Base-by-base conservation (phyloP, 495 filamentous ascomycete species). In the Penicillium ucsense region DNA sequence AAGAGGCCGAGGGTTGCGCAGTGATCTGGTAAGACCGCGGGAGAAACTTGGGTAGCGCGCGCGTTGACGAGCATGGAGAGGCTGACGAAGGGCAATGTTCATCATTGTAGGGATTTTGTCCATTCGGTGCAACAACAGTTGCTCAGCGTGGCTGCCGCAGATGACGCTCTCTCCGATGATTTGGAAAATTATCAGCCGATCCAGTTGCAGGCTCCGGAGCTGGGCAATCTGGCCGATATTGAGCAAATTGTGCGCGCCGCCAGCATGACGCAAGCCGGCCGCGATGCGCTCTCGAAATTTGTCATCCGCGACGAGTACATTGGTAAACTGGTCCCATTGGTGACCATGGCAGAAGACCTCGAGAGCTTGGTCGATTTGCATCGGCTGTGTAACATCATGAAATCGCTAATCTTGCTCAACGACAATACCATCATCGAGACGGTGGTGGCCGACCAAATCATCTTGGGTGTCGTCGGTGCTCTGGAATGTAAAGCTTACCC, bases 331-430 rank as follows among this genome's bases (percentile, higher is more conserved):
- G 82, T 92, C 43, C 89, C 88, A 1, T 56, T 96, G 38, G 86
- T 98, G 44, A 75, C 82, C 40, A 77, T 82, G 56, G 92, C 94
- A 3, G 92, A 98, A 66, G 88, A 95, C 60, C 73, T 94, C 48
- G 89, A 98, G 62, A 89, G 85, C 51, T 67, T 95, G 31, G 58
- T 75, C 0, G 90, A 96, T 57, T 72, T 98, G 31, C 94, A 97
- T 61, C 78, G 84, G 31, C 70, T 98, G 20, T 98, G 92, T 81
- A 94, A 89, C 59, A 95, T 98, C 62, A 95, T 95, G 89, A 98
- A 98, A 72, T 85, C 82, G 45, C 76, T 96, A 34, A 88, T 98
- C 41, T 73, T 97, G 38, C 78, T 98, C 27, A 98, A 98, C 62
- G 94, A 98, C 59, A 94, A 83, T 34, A 71, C 80, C 46, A 94